phyloP scores from a whole-genome alignment of 2,329 filamentous ascomycete species.

The Fusarium armeniacum region DNA sequence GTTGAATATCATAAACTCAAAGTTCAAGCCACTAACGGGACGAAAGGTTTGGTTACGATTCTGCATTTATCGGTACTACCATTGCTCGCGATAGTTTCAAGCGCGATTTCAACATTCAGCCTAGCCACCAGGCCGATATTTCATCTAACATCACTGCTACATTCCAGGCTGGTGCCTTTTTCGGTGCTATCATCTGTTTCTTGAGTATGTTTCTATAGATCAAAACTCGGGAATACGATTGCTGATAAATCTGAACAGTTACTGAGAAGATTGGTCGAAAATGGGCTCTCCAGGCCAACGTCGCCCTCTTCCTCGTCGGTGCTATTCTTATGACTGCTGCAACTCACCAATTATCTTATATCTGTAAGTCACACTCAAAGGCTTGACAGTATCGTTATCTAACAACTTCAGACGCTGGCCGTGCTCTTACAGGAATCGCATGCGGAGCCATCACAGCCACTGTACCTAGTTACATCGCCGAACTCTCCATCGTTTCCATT shows the following conservation, averaged over 20 bases:
- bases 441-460: slow-evolving; percentile 70
- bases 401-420: slow-evolving; percentile 63
- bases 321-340: slow-evolving; percentile 61
- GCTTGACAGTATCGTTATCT: background rate
- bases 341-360: slow-evolving; percentile 58
- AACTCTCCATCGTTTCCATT: slow-evolving; percentile 70
- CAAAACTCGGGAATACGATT: fast-evolving
- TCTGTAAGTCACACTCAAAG: slow-evolving; percentile 52
- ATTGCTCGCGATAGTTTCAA: slow-evolving; percentile 65
- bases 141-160: slow-evolving; percentile 62
- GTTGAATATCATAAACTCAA: slow-evolving; percentile 9
- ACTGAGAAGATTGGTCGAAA: slow-evolving; percentile 65
- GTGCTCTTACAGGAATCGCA: slow-evolving; percentile 70
- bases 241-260: slow-evolving; percentile 44
- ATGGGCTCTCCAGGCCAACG: slow-evolving; percentile 63
- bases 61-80: slow-evolving; percentile 68
- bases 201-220: slow-evolving; percentile 47
- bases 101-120: slow-evolving; percentile 56
- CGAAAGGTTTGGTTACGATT: slow-evolving; percentile 65
- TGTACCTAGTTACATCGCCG: slow-evolving; percentile 74
- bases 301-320: slow-evolving; percentile 61
- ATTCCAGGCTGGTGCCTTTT: slow-evolving; percentile 66
- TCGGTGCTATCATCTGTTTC: slow-evolving; percentile 65
- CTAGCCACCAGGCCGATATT: slow-evolving; percentile 50
- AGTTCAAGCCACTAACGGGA: background rate